Evolutionary conservation across 495 filamentous ascomycete genomes (phyloP).

Genomic region (Annulohypoxylon nitens): DNA sequence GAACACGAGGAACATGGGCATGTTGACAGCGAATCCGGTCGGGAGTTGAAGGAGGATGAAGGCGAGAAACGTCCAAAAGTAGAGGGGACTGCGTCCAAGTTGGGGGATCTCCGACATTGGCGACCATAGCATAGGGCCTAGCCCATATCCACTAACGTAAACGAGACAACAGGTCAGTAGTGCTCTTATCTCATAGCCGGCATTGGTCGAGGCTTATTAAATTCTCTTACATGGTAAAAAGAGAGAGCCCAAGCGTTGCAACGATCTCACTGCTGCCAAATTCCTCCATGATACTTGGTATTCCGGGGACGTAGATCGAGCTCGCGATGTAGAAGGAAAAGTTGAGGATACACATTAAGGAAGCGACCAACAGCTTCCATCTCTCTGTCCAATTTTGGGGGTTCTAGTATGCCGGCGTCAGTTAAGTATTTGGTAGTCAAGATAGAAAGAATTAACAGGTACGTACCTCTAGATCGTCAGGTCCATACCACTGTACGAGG

Average conservation of each 20-base stretch:
- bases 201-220: not conserved
- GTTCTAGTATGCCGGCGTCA: slow-evolving; percentile 28
- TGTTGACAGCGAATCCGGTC: slow-evolving; percentile 42
- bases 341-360: slow-evolving; percentile 47
- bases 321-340: slow-evolving; percentile 49
- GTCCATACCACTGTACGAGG: slow-evolving; percentile 45
- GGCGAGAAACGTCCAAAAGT: slow-evolving; percentile 50
- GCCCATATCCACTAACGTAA: slow-evolving; percentile 44
- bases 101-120: slow-evolving; percentile 52
- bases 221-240: slow-evolving; percentile 58
- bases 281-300: slow-evolving; percentile 53
- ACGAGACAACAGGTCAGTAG: not conserved
- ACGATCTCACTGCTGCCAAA: slow-evolving; percentile 60
- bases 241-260: slow-evolving; percentile 61
- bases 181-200: not conserved
- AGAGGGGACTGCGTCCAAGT: slow-evolving; percentile 45
- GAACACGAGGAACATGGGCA: slow-evolving; percentile 49
- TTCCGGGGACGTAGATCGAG: slow-evolving; percentile 61
- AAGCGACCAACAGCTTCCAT: slow-evolving; percentile 34
- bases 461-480: slow-evolving; percentile 46
- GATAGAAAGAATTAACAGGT: not conserved
- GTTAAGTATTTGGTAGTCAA: not conserved
- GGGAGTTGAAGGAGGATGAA: slow-evolving; percentile 49
- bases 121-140: slow-evolving; percentile 52
- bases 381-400: slow-evolving; percentile 45